Percentiles rank a stretch among this genome's conserved stretches.
Conservation (phyloP, 2,329 filamentous ascomycete genomes). For the Colletotrichum gigasporum region DNA sequence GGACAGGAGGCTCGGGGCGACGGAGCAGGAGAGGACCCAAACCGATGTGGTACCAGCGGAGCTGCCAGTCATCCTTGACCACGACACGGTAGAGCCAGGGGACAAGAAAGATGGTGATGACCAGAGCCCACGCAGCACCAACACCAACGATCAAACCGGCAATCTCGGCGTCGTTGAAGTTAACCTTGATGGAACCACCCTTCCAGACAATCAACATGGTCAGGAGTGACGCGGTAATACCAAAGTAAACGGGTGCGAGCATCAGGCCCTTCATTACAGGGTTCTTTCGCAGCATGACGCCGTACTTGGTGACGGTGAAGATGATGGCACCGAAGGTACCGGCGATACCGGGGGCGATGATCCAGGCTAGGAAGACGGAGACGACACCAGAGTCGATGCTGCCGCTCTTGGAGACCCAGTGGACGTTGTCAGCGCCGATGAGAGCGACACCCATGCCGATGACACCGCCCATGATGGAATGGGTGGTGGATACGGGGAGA, state of each 20-base stretch:
- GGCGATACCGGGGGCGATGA: slow-evolving; percentile 55
- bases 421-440: slow-evolving; percentile 48
- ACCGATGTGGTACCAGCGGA: slow-evolving; percentile 61
- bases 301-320: slow-evolving; percentile 52
- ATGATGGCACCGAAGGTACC: slow-evolving; percentile 53
- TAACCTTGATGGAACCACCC: slow-evolving; percentile 31
- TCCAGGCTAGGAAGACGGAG: slow-evolving; percentile 57
- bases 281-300: slow-evolving; percentile 51
- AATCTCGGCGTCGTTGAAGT: slow-evolving; percentile 43
- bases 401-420: slow-evolving; percentile 46
- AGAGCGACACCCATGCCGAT: slow-evolving; percentile 56
- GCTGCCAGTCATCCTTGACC: slow-evolving; percentile 63
- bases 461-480: slow-evolving; percentile 54
- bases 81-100: slow-evolving; percentile 64
- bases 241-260: slow-evolving; percentile 65
- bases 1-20: slow-evolving; percentile 43
- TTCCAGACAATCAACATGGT: slow-evolving; percentile 35
- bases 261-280: slow-evolving; percentile 51
- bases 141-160: slow-evolving; percentile 59
- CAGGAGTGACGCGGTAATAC: slow-evolving; percentile 53
- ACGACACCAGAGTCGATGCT: slow-evolving; percentile 47
- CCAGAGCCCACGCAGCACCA: slow-evolving; percentile 52
- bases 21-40: slow-evolving; percentile 57
- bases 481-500: slow-evolving; percentile 54
- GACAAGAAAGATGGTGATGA: slow-evolving; percentile 59